Percentiles rank a stretch among this genome's conserved stretches.
Conservation (phyloP, 306 rosid genomes). For the Cicer judaicum region DNA sequence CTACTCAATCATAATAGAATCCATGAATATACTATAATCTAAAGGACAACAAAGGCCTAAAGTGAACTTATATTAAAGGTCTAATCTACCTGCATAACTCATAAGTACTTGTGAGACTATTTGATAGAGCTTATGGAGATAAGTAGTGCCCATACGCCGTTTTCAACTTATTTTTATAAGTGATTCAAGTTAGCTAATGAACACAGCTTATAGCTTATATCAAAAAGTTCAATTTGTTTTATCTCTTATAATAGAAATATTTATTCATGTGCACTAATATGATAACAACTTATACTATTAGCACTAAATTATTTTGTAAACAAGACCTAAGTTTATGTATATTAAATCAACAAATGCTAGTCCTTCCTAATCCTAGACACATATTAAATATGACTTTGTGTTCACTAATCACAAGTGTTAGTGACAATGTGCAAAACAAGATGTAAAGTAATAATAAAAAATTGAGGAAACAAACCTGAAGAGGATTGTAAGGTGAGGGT, state of each 20-base stretch:
- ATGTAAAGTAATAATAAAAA: background rate
- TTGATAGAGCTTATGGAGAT: background rate
- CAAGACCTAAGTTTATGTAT: no score
- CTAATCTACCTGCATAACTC: background rate
- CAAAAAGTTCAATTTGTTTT: background rate
- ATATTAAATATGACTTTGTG: background rate
- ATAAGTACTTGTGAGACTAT: background rate
- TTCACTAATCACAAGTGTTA: background rate
- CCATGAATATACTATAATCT: background rate
- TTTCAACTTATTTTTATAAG: background rate
- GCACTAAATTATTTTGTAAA: background rate
- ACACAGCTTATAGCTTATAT: background rate
- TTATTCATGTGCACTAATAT: background rate
- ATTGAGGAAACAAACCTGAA: constrained; percentile 63
- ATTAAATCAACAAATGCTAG: background rate
- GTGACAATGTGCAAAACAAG: background rate
- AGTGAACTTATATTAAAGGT: background rate
- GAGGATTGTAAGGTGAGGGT: constrained; percentile 93
- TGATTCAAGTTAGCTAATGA: background rate
- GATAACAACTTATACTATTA: background rate
- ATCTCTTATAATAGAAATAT: background rate
- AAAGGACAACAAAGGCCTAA: background rate
- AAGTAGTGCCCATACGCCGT: background rate
- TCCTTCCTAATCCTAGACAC: background rate
- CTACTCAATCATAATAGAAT: no score